Base-by-base conservation (phyloP, 2,329 filamentous ascomycete species). In the Lachnellula subtilissima region DNA sequence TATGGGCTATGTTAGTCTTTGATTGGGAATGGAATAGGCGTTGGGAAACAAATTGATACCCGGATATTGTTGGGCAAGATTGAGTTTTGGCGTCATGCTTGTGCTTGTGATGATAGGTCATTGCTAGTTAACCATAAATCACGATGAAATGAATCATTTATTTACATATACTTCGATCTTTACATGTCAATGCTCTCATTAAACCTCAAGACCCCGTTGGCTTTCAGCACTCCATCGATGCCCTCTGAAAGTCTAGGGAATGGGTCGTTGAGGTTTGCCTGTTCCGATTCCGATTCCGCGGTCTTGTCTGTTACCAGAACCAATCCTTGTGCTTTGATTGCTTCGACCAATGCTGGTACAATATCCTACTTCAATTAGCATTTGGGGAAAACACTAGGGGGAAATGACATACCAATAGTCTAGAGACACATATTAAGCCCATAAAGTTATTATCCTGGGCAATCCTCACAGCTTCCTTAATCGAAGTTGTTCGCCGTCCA, bases 381-480 rank as follows among this genome's bases (percentile, higher is more conserved):
- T 32, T n/a, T n/a, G 36, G 12, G 8, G 22, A 12, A 39, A 23
- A 42, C 23, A 11, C 3, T 9, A 52, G 22, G 6, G 17, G 23
- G 12, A 47, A 47, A 15, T 54, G 39, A 80, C 87, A 68, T 79
- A 95, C 91, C 76, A 99, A 73, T 61, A 99, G 78, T 63, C 88
- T 83, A 35, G 90, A 93, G 64, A 87, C 91, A 74, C 92, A 97
- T 58, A 97, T 89, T 67, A 99, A 72, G 3, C 94, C 94, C 94
- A 99, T 99, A 63, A 99, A 90, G 71, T 99, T 99, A 71, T 99
- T 99, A 70, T 87, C 89, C 72, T 95, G 89, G 22, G 93, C 92
- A 68, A 96, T 91, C 61, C 92, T 83, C 14, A 97, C 94, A 4
- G 90, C 90, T 71, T 99, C 93, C 75, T 97, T 99, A 64, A 97